Evolutionary conservation across 257 asterid genomes (phyloP), one percentile per base, ranked within the genome.

Genomic region (Oldenlandia corymbosa): DNA sequence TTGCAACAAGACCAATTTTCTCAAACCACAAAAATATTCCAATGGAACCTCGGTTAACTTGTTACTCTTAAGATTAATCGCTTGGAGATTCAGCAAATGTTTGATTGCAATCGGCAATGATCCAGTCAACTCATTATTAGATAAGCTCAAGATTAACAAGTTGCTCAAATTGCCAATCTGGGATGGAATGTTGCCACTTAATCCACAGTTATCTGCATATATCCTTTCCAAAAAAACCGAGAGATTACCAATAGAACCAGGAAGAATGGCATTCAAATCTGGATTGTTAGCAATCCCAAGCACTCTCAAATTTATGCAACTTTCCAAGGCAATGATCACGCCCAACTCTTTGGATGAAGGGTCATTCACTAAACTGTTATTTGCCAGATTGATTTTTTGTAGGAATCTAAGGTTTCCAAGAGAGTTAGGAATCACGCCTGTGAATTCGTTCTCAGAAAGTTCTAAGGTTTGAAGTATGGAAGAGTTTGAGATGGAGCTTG

Each of bases 151-250:
- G 0, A 0, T 0, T 0, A 36, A 4, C 27, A 69, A 53, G 14
- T 55, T 47, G 52, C 72, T 75, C 57, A 73, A 65, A 53, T 76
- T 79, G 5, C 85, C 78, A 2, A 79, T 57, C 45, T 58, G 71
- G 7, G 39, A 5, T 8, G 85, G 79, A 48, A 79, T 74, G 1
- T 0, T 26, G 2, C 88, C 88, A 16, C 47, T 28, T 14, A 82
- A 51, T 43, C 26, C 11, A 24, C 61, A 18, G 0, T 2, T 7
- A 9, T 0, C 0, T 2, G 69, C 68, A 0, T 0, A 0, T 1
- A 79, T 10, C 0, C 0, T 0, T 1, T 21, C 50, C 1, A 80
- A 64, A 4, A 81, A 69, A 2, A 66, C 12, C 2, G 88, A 79
- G 18, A 75, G 37, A 34, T 78, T 83, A 10, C 80, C 79, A 53